Conservation (phyloP, 306 rosid genomes). For the Bauhinia variegata region DNA sequence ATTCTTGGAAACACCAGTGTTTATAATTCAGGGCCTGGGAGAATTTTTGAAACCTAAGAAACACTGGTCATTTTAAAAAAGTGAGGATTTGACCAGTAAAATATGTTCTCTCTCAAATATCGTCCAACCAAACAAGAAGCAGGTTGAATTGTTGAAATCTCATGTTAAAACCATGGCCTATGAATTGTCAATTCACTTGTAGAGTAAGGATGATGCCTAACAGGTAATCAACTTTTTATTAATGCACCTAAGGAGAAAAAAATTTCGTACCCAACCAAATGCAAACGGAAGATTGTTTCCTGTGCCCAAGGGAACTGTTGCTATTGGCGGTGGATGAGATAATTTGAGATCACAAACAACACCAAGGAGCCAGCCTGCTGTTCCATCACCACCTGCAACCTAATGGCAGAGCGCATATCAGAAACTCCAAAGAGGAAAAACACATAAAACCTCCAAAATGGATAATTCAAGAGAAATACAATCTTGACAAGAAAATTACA, state of each 20-base stretch:
- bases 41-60: constrained; percentile 5
- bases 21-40: background rate
- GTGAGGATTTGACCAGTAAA: constrained; percentile 19
- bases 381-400: constrained; percentile 99
- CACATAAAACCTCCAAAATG: constrained; percentile 27
- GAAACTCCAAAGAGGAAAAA: constrained; percentile 26
- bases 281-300: constrained; percentile 99
- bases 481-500: background rate
- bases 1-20: constrained; percentile 1
- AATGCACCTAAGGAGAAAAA: background rate
- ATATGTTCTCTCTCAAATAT: background rate
- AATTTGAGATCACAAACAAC: constrained; percentile 92
- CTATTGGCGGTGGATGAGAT: constrained; percentile 85
- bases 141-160: background rate
- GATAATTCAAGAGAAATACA: background rate
- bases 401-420: constrained; percentile 34
- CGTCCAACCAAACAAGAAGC: constrained; percentile 18
- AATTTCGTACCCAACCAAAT: constrained; percentile 87
- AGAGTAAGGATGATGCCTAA: background rate
- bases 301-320: constrained; percentile 91
- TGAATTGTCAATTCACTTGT: constrained; percentile 13
- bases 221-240: constrained; percentile 17
- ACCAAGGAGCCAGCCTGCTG: constrained; percentile 99
- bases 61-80: background rate
- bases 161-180: constrained; percentile 2